Conservation (phyloP, 78 protist species). For the Dictyostelium purpureum region DNA sequence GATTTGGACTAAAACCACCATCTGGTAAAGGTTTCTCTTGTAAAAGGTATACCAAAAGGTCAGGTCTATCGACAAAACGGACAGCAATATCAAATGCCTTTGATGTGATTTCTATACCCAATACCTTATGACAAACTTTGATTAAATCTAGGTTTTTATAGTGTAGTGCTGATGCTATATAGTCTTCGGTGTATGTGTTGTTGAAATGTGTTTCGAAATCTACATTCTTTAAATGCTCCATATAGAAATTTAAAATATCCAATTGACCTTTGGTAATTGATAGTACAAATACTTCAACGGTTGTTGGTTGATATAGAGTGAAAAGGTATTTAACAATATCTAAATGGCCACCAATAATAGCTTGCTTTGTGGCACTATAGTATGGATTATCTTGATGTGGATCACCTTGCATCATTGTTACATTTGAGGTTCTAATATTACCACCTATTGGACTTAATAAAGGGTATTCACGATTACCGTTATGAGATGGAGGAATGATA, state of each 20-base stretch:
- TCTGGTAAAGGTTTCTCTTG: constrained; percentile 16
- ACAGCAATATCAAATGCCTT: not conserved
- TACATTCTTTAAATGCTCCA: not conserved
- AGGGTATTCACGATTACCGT: too few species aligned
- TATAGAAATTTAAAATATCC: not conserved
- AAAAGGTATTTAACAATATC: constrained; percentile 15
- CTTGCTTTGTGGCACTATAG: not conserved
- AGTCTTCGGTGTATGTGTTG: not conserved
- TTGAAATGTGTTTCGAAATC: not conserved
- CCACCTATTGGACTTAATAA: constrained; percentile 5
- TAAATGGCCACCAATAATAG: not conserved
- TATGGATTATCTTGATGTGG: not conserved
- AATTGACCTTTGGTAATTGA: not conserved
- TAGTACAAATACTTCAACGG: not conserved
- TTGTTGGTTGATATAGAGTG: not conserved
- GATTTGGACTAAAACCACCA: not conserved
- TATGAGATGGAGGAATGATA: not conserved
- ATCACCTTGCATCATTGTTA: not conserved
- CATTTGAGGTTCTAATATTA: not conserved
- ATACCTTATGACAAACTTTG: not conserved
- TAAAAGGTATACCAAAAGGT: not conserved
- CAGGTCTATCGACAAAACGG: constrained; percentile 4
- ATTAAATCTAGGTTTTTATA: not conserved
- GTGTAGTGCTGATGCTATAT: not conserved
- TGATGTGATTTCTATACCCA: not conserved